Base-by-base conservation (phyloP, 768 basidiomycete genomes). In the Lentinula guzmanii region DNA sequence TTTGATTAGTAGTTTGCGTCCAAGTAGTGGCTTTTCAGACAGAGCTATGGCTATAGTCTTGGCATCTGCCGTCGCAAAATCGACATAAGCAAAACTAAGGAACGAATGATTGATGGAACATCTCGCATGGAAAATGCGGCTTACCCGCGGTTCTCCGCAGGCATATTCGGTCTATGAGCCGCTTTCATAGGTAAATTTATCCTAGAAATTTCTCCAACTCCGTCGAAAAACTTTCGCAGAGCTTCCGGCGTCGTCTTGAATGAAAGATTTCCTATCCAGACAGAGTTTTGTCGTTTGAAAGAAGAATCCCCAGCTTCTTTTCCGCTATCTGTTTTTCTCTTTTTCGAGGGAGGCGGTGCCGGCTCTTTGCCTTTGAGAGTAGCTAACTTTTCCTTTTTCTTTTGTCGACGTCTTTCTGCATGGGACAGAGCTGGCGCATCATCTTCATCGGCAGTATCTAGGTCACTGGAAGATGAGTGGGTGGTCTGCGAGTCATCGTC, bases 51-150 rank as follows among this genome's bases (percentile, higher is more conserved):
- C 96, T 46, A 81, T 75, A 3, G 68, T 69, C 69, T 96, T 91
- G 11, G 83, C 86, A 35, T 94, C 91, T 0, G 82, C 74, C 1
- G 87, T 87, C 2, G 85, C 81, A 71, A 98, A 97, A 75, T 98
- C 96, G 62, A 98, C 90, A 76, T 98, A 98, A 41, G 97, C 97
- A 72, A 94, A 99, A 42, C 96, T 98, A 62, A 15, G 56, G 15
- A 9, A 28, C 42, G 24, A 37, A 31, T 3, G 60, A 31, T 63
- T 28, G 61, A 57, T n/a, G 31, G 16, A 18, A 16, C 34, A 52
- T 48, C 21, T 53, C 21, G 61, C 52, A 43, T 63, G 50, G 58
- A 65, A 66, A 70, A 65, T 63, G 37, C 63, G 34, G 77, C 86
- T 66, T 59, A 92, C 93, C 93, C 93, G 69, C 87, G 81, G 72